Evolutionary conservation across 2,329 filamentous ascomycete genomes (phyloP).

Genomic region (Pochonia chlamydosporia): DNA sequence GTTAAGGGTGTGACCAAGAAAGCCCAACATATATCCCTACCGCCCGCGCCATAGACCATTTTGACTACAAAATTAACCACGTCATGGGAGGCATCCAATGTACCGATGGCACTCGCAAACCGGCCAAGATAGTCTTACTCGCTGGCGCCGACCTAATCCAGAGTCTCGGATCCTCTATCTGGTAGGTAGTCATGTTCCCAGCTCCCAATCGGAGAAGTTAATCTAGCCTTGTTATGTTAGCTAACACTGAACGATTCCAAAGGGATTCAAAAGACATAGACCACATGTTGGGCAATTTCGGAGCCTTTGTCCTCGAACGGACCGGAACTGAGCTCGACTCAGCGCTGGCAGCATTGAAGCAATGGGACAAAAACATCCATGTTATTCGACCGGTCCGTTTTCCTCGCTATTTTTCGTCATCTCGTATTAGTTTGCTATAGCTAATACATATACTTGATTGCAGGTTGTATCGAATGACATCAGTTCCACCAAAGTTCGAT

Average conservation of each 20-base stretch:
- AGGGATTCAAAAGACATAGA: conserved; percentile 70
- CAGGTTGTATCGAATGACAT: conserved; percentile 71
- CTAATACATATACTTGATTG: not conserved
- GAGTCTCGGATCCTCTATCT: conserved; percentile 71
- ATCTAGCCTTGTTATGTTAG: not conserved
- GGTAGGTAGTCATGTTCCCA: conserved; percentile 48
- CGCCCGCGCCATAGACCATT: conserved; percentile 84
- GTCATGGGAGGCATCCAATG: conserved; percentile 71
- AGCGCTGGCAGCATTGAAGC: conserved; percentile 70
- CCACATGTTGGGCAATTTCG: conserved; percentile 79
- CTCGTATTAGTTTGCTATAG: not conserved
- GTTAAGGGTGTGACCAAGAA: no score
- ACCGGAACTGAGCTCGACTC: conserved; percentile 85
- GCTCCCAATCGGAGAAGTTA: not conserved
- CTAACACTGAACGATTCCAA: not conserved
- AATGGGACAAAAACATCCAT: conserved; percentile 80
- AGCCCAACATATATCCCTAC: conserved; percentile 84
- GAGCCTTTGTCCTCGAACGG: conserved; percentile 79
- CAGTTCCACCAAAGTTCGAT: conserved; percentile 75
- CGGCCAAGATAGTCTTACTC: conserved; percentile 70
- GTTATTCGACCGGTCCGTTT: conserved; percentile 58
- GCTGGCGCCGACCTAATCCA: conserved; percentile 72
- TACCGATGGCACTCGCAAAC: conserved; percentile 58
- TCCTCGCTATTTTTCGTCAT: not conserved
- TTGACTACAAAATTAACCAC: conserved; percentile 80